phyloP scores from a whole-genome alignment of 2,329 filamentous ascomycete species.

The Pseudogymnoascus sp. region DNA sequence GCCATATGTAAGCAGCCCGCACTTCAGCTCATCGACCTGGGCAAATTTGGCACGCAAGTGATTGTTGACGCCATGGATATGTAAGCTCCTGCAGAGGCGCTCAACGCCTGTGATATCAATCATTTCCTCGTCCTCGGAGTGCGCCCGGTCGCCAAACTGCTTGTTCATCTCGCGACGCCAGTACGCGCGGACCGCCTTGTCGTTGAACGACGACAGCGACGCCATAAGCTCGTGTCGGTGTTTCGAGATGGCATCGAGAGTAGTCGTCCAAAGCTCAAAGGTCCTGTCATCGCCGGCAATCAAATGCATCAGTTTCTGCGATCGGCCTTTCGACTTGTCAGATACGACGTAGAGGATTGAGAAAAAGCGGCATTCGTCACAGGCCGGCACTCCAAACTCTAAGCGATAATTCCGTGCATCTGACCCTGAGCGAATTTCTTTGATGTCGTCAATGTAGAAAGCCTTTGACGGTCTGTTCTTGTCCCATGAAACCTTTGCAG shows the following conservation, averaged over 20 bases:
- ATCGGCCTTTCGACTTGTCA: constrained; percentile 62
- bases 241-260: constrained; percentile 73
- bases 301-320: constrained; percentile 75
- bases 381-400: constrained; percentile 63
- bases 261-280: constrained; percentile 72
- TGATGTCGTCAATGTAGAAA: constrained; percentile 92
- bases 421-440: constrained; percentile 73
- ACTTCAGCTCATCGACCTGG: constrained; percentile 56
- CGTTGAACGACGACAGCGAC: constrained; percentile 75
- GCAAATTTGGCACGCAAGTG: constrained; percentile 68
- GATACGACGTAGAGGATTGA: constrained; percentile 80
- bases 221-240: constrained; percentile 87
- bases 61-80: constrained; percentile 78
- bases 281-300: constrained; percentile 66
- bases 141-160: constrained; percentile 46
- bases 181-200: constrained; percentile 72
- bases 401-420: constrained; percentile 85
- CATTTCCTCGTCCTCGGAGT: constrained; percentile 51
- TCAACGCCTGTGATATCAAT: constrained; percentile 74
- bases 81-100: constrained; percentile 76
- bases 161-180: constrained; percentile 80
- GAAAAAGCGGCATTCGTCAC: constrained; percentile 68
- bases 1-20: constrained; percentile 61
- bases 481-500: constrained; percentile 85
- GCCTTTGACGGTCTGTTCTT: constrained; percentile 67